Evolutionary conservation across 2,329 filamentous ascomycete genomes (phyloP).

Genomic region (Epichloe gansuensis): DNA sequence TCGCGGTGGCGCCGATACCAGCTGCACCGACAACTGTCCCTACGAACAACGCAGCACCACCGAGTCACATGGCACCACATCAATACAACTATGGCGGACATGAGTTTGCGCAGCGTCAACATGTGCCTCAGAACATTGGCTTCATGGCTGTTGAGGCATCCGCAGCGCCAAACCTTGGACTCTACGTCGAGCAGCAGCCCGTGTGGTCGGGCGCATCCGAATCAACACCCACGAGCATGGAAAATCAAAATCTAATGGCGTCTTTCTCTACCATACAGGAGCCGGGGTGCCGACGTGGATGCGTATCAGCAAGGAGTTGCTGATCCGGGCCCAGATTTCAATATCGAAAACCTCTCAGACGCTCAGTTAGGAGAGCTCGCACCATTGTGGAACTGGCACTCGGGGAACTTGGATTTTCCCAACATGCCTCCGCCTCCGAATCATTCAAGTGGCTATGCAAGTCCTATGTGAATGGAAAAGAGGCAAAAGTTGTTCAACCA

Average conservation of each 20-base stretch:
- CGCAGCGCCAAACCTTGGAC: not conserved
- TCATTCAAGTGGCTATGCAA: not conserved
- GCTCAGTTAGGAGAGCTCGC: constrained; percentile 13
- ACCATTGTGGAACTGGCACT: constrained; percentile 14
- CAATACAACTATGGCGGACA: not conserved
- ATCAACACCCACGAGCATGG: not conserved
- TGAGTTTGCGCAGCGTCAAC: not conserved
- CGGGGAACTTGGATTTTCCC: constrained; percentile 10
- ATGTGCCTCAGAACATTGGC: not conserved
- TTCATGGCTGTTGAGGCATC: not conserved
- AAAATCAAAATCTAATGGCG: not conserved
- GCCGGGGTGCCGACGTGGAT: not conserved
- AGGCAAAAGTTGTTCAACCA: too few relatives aligned
- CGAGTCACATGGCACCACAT: not conserved
- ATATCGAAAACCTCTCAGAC: constrained; percentile 13
- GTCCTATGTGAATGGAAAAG: not conserved
- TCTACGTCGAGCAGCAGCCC: not conserved
- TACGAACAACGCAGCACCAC: not conserved
- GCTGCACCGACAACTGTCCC: not conserved
- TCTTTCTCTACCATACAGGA: not conserved
- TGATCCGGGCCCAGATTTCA: constrained; percentile 6
- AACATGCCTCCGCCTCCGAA: not conserved
- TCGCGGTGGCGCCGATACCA: not conserved
- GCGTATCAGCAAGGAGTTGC: not conserved
- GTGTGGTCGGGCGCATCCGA: constrained; percentile 1